Evolutionary conservation across 1,139 yeast genomes (phyloP), one percentile per base, ranked within the genome.

Genomic region (Protomyces gravidus): DNA sequence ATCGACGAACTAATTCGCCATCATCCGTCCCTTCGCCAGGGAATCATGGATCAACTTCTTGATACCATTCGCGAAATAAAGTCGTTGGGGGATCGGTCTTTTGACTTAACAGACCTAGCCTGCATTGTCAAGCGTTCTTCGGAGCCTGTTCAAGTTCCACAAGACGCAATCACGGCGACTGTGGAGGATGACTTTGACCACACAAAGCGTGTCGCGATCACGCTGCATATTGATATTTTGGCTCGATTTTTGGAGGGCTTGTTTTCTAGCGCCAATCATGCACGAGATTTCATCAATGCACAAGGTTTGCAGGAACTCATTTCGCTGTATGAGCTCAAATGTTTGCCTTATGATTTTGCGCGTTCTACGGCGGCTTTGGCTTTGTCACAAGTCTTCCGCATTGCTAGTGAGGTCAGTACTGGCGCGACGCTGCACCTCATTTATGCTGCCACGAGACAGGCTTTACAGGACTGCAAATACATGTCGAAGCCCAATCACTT

Each of bases 1-100:
- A 78, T 89, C 67, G 96, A 90, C 68, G 95, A 88, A 65, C 74
- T 90, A 55, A 84, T 89, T 5, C 79, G 96, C 67, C 97, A 90
- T 69, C 88, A 88, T 67, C 85, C 95, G 1, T 80, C 79, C 1
- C 75, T 89, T 62, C 83, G 86, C 59, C 84, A 86, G 0, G 68
- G 73, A 0, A 81, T 90, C 39, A 72, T 82, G 57, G 71, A 75
- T 4, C 81, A 82, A 59, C 75, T 85, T 33, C 73, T 78, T 9
- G 68, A 70, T 1, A 66, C 86, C 28, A 74, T 86, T 0, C 71
- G 76, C 26, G 73, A 73, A 13, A 70, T 85, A 5, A 82, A 86
- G 0, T 64, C 61, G 0, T 65, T 69, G 7, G 78, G 81, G 60
- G 81, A 76, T 64, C 72, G 73, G 15, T 50, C 49, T 17, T 32